These are phyloP conservation scores for Zymoseptoria crescenta DNA, from an alignment of 2,329 filamentous ascomycete genomes.

Conservation along the genomic window DNA sequence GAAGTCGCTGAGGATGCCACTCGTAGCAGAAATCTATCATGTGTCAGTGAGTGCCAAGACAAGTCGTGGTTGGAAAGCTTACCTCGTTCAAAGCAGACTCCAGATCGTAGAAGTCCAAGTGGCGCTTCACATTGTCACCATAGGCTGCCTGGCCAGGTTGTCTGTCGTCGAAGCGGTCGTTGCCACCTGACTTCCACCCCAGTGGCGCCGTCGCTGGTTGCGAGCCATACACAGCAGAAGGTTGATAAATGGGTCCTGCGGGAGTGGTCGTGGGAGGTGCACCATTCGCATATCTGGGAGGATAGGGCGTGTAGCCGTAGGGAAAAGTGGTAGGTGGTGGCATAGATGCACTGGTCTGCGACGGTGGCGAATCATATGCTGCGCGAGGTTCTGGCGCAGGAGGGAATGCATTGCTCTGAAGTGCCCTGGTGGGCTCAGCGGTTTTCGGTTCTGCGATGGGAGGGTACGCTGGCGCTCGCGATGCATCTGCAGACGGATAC, in stretches of 20 bases:
- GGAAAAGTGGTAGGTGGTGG: conserved; percentile 28
- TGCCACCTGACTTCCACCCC: conserved; percentile 32
- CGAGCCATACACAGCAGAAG: conserved; percentile 35
- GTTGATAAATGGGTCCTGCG: conserved; percentile 35
- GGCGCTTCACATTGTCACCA: conserved; percentile 51
- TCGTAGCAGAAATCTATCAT: conserved; percentile 38
- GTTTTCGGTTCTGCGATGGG: conserved; percentile 8
- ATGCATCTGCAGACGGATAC: conserved; percentile 14
- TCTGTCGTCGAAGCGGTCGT: conserved; percentile 12
- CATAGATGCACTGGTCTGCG: conserved; percentile 28
- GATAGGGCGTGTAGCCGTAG: conserved; percentile 36
- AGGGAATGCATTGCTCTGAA: neutral
- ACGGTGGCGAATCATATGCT: conserved; percentile 23
- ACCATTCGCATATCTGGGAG: conserved; percentile 35
- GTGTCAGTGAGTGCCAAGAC: neutral
- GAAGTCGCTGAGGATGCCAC: conserved; percentile 41
- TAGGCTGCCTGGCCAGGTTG: conserved; percentile 28
- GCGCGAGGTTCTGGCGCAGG: conserved; percentile 9
- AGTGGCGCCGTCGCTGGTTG: conserved; percentile 32
- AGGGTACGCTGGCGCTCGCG: conserved; percentile 8
- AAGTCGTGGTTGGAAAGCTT: conserved; percentile 12
- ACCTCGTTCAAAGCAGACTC: conserved; percentile 46
- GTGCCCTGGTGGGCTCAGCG: conserved; percentile 4
- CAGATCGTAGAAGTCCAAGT: conserved; percentile 55
- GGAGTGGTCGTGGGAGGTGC: conserved; percentile 28